Conservation (phyloP, 768 basidiomycete species). For the Phanerochaete sordida region DNA sequence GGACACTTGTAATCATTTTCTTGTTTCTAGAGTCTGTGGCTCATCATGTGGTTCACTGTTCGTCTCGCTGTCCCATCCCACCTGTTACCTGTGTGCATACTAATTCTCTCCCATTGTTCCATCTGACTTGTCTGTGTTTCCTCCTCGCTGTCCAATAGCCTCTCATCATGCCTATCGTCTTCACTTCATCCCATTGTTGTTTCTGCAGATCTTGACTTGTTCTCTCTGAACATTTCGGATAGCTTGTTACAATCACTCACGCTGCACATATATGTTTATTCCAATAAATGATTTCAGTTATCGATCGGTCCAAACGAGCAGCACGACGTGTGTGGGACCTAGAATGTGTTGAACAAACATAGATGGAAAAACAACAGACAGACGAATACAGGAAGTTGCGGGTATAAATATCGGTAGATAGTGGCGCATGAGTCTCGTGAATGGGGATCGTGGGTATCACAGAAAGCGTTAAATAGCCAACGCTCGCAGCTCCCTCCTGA, state of each 20-base stretch:
- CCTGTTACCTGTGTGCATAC: conserved; percentile 15
- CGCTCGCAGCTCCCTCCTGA: conserved; percentile 50
- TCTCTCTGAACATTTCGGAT: conserved; percentile 27
- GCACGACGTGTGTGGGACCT: not conserved
- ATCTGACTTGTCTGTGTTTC: conserved; percentile 12
- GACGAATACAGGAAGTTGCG: not conserved
- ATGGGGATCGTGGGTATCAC: not conserved
- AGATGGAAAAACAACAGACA: not conserved
- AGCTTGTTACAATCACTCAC: conserved; percentile 20
- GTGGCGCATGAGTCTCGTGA: not conserved
- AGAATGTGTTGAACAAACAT: not conserved
- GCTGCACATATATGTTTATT: conserved; percentile 29
- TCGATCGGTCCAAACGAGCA: conserved; percentile 19
- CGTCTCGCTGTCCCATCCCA: conserved; percentile 8
- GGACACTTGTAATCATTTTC: conserved; percentile 4
- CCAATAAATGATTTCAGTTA: conserved; percentile 25
- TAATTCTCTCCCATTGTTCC: conserved; percentile 14
- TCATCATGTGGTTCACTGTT: not conserved
- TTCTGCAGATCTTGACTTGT: conserved; percentile 31
- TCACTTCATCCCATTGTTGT: conserved; percentile 28
- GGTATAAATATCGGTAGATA: not conserved
- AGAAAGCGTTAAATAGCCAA: conserved; percentile 5
- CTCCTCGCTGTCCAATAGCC: conserved; percentile 9
- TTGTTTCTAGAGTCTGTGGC: conserved; percentile 14
- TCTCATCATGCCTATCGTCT: conserved; percentile 13